Percentiles rank a stretch among this genome's conserved stretches.
Conservation (phyloP, 257 asterid genomes). For the Agastache rugosa region DNA sequence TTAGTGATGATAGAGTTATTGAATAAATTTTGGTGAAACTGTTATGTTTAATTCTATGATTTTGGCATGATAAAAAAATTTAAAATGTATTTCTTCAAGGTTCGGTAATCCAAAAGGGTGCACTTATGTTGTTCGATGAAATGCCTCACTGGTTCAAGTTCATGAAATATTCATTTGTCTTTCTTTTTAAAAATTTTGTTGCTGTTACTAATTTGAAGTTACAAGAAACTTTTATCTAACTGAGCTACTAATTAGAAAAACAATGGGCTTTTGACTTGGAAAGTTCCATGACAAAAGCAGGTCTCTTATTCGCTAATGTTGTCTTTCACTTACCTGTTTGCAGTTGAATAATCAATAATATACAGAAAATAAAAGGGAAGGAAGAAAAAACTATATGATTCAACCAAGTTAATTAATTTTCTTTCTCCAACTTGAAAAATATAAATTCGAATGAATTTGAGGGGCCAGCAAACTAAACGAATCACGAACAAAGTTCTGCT, state of each 20-base stretch:
- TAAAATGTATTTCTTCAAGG: not conserved
- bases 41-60: not conserved
- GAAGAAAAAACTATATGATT: too few species aligned
- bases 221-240: not conserved
- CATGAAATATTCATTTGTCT: not conserved
- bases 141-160: not conserved
- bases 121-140: slow-evolving; percentile 15
- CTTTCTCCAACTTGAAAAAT: too few species aligned
- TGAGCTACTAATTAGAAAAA: not conserved
- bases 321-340: too few species aligned
- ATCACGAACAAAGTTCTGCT: too few species aligned
- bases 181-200: not conserved
- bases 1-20: too few species aligned
- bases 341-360: too few species aligned
- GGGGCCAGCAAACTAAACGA: too few species aligned
- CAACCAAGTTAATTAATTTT: too few species aligned
- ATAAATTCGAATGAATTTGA: too few species aligned
- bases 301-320: too few species aligned
- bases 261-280: not conserved
- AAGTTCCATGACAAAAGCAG: too few species aligned
- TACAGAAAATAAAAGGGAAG: too few species aligned
- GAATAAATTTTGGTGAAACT: not conserved
- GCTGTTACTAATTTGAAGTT: not conserved
- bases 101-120: not conserved
- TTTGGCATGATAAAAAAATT: not conserved